These are phyloP conservation scores for Tolypocladium inflatum DNA, from an alignment of 2,329 filamentous ascomycete species.

Conservation along the genomic window DNA sequence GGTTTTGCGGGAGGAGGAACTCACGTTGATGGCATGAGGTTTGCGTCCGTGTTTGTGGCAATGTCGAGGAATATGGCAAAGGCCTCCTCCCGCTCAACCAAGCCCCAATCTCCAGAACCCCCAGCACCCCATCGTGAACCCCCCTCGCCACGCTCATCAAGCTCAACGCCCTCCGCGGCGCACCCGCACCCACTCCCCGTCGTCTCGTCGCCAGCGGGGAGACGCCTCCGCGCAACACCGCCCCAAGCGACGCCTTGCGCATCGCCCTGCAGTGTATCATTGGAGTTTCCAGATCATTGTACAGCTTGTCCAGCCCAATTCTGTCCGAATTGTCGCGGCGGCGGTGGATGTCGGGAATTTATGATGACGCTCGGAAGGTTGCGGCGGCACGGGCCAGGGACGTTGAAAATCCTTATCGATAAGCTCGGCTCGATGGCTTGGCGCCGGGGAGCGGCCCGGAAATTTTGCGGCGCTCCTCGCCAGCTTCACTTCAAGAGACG, in stretches of 20 bases:
- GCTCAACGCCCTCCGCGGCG: constrained; percentile 4
- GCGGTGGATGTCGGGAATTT: neutral
- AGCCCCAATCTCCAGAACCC: constrained; percentile 7
- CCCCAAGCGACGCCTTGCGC: constrained; percentile 7
- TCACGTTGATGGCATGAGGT: neutral
- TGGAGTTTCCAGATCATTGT: constrained; percentile 7
- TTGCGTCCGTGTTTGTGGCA: neutral
- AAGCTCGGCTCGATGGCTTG: neutral
- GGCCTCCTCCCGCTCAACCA: constrained; percentile 3
- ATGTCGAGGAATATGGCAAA: neutral
- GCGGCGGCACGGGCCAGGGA: neutral
- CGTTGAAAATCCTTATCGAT: neutral
- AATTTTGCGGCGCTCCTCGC: constrained; percentile 11
- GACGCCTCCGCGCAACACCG: neutral
- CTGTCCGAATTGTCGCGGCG: neutral
- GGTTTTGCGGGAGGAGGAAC: neutral
- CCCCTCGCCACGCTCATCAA: constrained; percentile 6
- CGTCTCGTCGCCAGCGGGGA: neutral
- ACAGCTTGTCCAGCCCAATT: neutral
- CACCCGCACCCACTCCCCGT: neutral
- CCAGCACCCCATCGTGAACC: constrained; percentile 5
- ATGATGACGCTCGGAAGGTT: neutral
- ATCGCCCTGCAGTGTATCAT: constrained; percentile 11
- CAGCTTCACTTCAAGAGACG: neutral
- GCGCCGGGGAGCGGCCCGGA: constrained; percentile 6